A percentile compares a stretch with the other conserved stretches of the same genome.
Evolutionary conservation across 768 basidiomycete species (phyloP).

Genomic region (Leccinum longicurvipes): DNA sequence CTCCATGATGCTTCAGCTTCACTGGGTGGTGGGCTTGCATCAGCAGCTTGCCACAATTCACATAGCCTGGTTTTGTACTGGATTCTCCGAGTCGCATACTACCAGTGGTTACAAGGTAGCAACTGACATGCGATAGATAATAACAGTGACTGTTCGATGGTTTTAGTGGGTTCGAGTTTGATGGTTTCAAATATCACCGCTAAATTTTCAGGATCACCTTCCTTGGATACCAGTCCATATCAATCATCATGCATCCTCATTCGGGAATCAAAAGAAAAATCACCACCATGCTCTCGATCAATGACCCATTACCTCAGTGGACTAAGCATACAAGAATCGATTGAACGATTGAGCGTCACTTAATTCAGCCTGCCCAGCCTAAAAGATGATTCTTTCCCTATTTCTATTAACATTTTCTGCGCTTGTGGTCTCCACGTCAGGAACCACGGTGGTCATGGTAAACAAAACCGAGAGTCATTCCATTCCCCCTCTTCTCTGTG

Average conservation of each 20-base stretch:
- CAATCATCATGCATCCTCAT: not conserved
- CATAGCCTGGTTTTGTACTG: too few species aligned
- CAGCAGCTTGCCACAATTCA: too few species aligned
- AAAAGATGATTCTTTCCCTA: not conserved
- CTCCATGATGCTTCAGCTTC: too few species aligned
- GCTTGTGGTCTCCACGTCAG: not conserved
- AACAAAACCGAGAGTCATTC: constrained; percentile 47
- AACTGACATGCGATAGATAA: too few species aligned
- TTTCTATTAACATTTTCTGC: not conserved
- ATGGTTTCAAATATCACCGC: too few species aligned
- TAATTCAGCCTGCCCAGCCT: too few species aligned
- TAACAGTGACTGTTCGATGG: too few species aligned
- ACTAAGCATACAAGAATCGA: not conserved
- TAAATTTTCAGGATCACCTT: not conserved
- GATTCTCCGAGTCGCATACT: too few species aligned
- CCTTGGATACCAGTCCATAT: not conserved
- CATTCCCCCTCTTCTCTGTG: constrained; percentile 51
- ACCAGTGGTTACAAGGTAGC: too few species aligned
- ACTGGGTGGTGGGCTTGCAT: too few species aligned
- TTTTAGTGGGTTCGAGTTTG: too few species aligned
- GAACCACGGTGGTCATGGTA: constrained; percentile 37
- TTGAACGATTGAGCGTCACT: not conserved
- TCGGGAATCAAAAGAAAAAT: not conserved
- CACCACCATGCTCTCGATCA: not conserved
- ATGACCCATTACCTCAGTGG: not conserved